Base-by-base conservation (phyloP, 2,329 filamentous ascomycete species). In the Hymenotorrendiella dingleyae region DNA sequence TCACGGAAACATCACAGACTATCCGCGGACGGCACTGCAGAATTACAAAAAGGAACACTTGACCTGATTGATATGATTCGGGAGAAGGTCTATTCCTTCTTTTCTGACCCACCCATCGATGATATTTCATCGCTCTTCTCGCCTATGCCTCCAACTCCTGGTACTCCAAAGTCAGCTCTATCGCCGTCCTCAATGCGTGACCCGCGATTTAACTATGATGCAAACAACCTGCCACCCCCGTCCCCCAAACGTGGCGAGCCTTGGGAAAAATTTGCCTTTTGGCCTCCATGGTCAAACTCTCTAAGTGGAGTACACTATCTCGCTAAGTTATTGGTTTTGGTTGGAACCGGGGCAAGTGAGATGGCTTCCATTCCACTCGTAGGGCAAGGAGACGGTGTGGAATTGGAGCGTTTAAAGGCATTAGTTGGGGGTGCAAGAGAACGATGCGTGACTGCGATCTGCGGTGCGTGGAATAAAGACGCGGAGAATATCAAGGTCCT, bases 241-340 rank as follows among this genome's bases (percentile, higher is more conserved):
- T 87, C 85, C 0, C 86, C 88, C 0, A 86, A 75, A 54, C 78
- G 77, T 33, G 91, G 90, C 5, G 88, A 95, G 55, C 69, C 82
- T 0, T 97, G 89, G 88, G 93, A 97, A 59, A 84, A 91, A 67
- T 80, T 93, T 63, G 91, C 90, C 0, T 98, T 97, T 64, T 97
- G 91, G 90, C 90, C 91, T 4, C 93, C 91, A 0, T 84, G 86
- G 67, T 86, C 89, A 2, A 97, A 96, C 59, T 90, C 90, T 0
- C 69, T 97, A 19, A 94, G 89, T 45, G 91, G 86, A n/a, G 86
- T 91, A 2, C 80, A 94, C 62, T 96, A 94, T 58, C 73, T 98
- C 4, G 81, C 85, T 38, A 88, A 85, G 61, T 83, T 93, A 61
- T 70, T 97, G 17, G 73, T 81, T 0, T 70, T 96, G 3, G 79